These are phyloP conservation scores for Lavandula angustifolia DNA, from an alignment of 257 asterid species.

Conservation along the genomic window DNA sequence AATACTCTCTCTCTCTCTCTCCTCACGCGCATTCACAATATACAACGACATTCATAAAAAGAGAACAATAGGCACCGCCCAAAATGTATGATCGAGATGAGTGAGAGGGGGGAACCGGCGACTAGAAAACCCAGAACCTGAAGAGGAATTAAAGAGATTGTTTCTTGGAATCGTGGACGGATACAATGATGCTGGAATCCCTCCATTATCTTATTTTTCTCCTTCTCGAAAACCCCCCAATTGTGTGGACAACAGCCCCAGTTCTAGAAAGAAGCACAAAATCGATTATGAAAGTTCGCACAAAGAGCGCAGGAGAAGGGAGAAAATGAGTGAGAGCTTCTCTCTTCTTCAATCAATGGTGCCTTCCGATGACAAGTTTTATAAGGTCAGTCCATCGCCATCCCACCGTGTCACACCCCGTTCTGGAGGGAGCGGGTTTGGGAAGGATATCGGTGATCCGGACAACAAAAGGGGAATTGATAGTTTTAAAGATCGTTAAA, in stretches of 20 bases:
- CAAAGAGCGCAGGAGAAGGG: conserved; percentile 45
- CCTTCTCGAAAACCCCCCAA: conserved; percentile 13
- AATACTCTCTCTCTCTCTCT: conserved; percentile 22
- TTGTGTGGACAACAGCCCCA: conserved; percentile 28
- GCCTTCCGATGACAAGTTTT: conserved; percentile 42
- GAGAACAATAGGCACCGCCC: conserved; percentile 19
- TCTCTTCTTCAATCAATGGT: conserved; percentile 58
- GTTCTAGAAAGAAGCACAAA: conserved; percentile 27
- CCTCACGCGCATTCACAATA: not conserved
- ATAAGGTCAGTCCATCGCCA: conserved; percentile 46
- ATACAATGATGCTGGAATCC: conserved; percentile 48
- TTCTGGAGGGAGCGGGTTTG: too few relatives aligned
- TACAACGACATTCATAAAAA: not conserved
- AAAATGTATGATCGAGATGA: conserved; percentile 27
- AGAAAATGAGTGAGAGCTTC: conserved; percentile 40
- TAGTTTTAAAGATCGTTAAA: too few relatives aligned
- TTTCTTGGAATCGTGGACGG: conserved; percentile 59
- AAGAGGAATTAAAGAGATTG: conserved; percentile 46
- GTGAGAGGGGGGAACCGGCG: conserved; percentile 21
- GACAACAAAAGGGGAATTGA: too few relatives aligned
- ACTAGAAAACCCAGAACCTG: conserved; percentile 10
- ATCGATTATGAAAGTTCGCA: conserved; percentile 10
- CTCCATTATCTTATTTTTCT: conserved; percentile 47
- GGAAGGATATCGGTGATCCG: too few relatives aligned
- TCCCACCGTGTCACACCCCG: not conserved